Conservation (phyloP, 73 alveolate genomes). For the Breviolum minutum region DNA sequence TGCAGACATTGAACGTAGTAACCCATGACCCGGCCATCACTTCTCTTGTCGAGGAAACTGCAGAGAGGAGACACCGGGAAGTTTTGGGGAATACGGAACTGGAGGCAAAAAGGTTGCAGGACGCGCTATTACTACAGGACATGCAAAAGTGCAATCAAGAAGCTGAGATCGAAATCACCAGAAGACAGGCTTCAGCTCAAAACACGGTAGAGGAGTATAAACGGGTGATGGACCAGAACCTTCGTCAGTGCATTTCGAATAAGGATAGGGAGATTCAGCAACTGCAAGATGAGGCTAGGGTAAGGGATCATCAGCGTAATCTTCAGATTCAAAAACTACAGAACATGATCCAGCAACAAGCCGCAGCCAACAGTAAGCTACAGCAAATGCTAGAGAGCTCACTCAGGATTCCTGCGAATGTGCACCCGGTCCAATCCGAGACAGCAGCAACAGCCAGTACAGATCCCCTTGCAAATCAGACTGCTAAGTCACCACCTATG, state of each 20-base stretch:
- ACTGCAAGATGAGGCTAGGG: not conserved
- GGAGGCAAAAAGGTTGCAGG: too few relatives aligned
- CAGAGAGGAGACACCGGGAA: too few relatives aligned
- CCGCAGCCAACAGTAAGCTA: too few relatives aligned
- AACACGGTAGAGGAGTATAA: not conserved
- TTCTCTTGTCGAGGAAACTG: too few relatives aligned
- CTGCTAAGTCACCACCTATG: not conserved
- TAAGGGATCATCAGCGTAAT: not conserved
- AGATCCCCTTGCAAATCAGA: too few relatives aligned
- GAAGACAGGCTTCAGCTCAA: too few relatives aligned
- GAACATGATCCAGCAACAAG: not conserved
- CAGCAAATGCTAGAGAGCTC: not conserved
- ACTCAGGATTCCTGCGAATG: not conserved
- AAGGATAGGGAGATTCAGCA: not conserved
- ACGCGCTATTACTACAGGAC: too few relatives aligned
- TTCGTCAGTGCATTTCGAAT: not conserved
- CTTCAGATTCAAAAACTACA: not conserved
- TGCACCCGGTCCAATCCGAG: not conserved
- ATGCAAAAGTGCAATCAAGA: too few relatives aligned
- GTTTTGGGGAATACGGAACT: too few relatives aligned
- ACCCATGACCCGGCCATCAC: too few relatives aligned
- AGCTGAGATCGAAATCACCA: too few relatives aligned
- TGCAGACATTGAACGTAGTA: too few relatives aligned
- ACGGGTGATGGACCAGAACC: not conserved
- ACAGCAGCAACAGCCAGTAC: not conserved